Evolutionary conservation across 1,284 basidiomycete genomes (phyloP).

Genomic region (Paramarasmius palmivorus): DNA sequence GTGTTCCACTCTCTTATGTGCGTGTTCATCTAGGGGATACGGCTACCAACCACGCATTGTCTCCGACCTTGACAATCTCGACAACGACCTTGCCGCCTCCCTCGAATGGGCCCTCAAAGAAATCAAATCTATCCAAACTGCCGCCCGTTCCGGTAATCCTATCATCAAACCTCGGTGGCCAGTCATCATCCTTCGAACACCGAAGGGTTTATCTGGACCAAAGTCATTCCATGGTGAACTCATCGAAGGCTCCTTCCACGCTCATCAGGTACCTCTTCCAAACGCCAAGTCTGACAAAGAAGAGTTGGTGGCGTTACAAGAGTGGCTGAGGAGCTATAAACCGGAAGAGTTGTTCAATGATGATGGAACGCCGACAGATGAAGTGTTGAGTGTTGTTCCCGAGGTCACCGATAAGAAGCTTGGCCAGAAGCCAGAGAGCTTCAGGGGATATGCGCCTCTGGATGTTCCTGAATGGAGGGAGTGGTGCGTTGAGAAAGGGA

Average conservation of each 20-base stretch:
- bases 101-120: slow-evolving; percentile 83
- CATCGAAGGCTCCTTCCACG: slow-evolving; percentile 76
- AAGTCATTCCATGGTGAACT: slow-evolving; percentile 63
- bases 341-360: slow-evolving; percentile 62
- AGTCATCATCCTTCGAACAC: slow-evolving; percentile 79
- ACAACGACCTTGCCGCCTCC: slow-evolving; percentile 73
- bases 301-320: slow-evolving; percentile 62
- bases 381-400: slow-evolving; percentile 61
- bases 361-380: slow-evolving; percentile 48
- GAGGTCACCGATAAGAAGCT: slow-evolving; percentile 53
- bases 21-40: slow-evolving; percentile 54
- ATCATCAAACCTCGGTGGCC: slow-evolving; percentile 88
- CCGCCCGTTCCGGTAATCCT: slow-evolving; percentile 73
- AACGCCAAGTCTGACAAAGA: slow-evolving; percentile 61
- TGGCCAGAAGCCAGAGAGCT: slow-evolving; percentile 68
- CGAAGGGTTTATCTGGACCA: slow-evolving; percentile 79
- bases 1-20: slow-evolving; percentile 12
- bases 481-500: slow-evolving; percentile 52
- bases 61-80: slow-evolving; percentile 65
- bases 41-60: slow-evolving; percentile 88
- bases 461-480: slow-evolving; percentile 67
- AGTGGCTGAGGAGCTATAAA: slow-evolving; percentile 72
- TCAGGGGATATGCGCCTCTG: slow-evolving; percentile 63
- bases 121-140: slow-evolving; percentile 77
- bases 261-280: slow-evolving; percentile 84